Base-by-base conservation (phyloP, 2,329 filamentous ascomycete species). In the Clonostachys byssicola region DNA sequence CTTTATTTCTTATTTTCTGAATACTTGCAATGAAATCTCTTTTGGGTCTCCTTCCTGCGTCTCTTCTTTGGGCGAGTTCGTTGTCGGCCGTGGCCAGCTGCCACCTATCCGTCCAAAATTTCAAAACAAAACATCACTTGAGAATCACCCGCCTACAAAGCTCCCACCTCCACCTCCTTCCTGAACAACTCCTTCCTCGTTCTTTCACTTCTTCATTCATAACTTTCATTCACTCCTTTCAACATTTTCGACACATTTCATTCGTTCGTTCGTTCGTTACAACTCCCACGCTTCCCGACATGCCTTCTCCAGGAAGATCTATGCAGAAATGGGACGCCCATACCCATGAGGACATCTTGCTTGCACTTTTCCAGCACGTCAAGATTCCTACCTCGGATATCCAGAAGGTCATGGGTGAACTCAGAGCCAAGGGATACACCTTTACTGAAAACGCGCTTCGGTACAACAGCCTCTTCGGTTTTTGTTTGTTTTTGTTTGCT, bases 331-430 rank as follows among this genome's bases (percentile, higher is more conserved):
- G 74, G 73, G 66, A 66, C 30, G 55, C 63, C 6, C 58, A 61
- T 9, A 63, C 68, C 16, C 72, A 77, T 42, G 59, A 71, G 49
- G 70, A 72, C 39, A 67, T 78, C 40, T 62, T 78, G 35, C 47
- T 68, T 7, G 65, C 64, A 30, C 49, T 77, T 20, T 56, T 71
- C n/a, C 60, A 65, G 23, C 57, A 65, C 7, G 52, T 69, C 46
- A 65, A 61, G 36, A 62, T 69, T 3, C 57, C 51, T 3, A 38
- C 51, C 0, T 55, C 55, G 1, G 61, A 70, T 12, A 68, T 64
- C 54, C 40, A 55, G 18, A 59, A 63, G n/a, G 57, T 75, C 7
- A 62, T 72, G 55, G 55, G 55, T 1, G 56, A 71, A 5, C 58
- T 76, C 38, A 53, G 59, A 0, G 56, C 51, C 6, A 61, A 63